Evolutionary conservation across 1,284 basidiomycete species (phyloP).

Genomic region (Trametes hirsuta): DNA sequence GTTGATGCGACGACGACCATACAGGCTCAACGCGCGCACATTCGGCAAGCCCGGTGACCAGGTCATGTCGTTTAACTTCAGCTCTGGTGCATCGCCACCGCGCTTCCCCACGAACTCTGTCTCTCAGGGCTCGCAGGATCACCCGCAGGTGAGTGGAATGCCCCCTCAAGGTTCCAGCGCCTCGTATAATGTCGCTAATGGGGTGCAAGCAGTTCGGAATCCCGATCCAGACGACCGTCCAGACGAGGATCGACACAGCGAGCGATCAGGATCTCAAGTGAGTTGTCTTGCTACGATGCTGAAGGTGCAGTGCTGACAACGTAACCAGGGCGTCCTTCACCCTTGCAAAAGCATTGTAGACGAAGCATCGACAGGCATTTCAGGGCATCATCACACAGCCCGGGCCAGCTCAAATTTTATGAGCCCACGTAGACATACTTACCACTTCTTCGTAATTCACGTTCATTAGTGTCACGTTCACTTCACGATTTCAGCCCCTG

Average conservation of each 20-base stretch:
- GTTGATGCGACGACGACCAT: background rate
- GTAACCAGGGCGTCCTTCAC: background rate
- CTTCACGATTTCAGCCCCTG: no score
- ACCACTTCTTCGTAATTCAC: no score
- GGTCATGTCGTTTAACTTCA: conserved; percentile 18
- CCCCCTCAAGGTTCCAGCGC: background rate
- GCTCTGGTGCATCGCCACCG: background rate
- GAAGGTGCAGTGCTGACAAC: background rate
- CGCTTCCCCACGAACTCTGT: conserved; percentile 1
- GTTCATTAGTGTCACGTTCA: no score
- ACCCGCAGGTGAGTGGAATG: background rate
- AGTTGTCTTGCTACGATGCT: background rate
- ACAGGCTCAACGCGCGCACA: conserved; percentile 39
- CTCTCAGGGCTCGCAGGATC: background rate
- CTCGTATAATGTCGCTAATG: background rate
- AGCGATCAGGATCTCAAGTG: conserved; percentile 5
- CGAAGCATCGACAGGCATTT: background rate
- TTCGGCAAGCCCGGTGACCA: conserved; percentile 25
- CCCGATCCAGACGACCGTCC: conserved; percentile 4
- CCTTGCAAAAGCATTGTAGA: conserved; percentile 2
- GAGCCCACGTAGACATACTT: no score
- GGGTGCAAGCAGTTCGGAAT: background rate
- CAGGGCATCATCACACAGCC: no score
- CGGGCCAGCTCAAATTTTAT: no score
- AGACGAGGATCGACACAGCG: background rate